Base-by-base conservation (phyloP, 2,329 filamentous ascomycete species). In the Raffaelea deltoideospora region DNA sequence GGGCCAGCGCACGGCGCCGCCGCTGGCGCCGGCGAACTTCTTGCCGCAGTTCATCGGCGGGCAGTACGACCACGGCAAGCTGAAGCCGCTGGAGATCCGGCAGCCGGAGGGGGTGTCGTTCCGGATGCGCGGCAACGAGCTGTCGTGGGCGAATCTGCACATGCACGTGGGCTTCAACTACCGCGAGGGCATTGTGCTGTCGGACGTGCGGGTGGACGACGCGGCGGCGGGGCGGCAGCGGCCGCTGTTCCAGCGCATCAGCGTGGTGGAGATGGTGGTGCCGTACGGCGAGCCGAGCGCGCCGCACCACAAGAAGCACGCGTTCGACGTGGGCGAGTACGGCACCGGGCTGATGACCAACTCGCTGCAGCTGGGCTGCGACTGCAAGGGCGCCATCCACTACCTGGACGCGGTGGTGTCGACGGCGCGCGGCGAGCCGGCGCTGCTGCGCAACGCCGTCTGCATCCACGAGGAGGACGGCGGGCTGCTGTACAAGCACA, bases 131-230 rank as follows among this genome's bases (percentile, higher is more conserved):
- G 83, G 83, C 2, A 65, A 85, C 11, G 72, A 73, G 34, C 68
- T 94, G 33, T 73, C 76, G 45, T 95, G 87, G 87, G 85, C 92
- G 55, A 93, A 90, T 51, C 94, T 84, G 80, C 88, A 74, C 48
- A 73, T 94, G 45, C 87, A 94, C 55, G 74, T 95, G 41, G 87
- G 87, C 17, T 95, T 94, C 69, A 94, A 93, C 64, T 90, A 93
- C 61, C 73, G 83, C 20, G 87, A 95, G 58, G 87, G 87, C 18
- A 80, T 94, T 46, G 81, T 94, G 3, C 64, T 95, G 7, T 90
- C 82, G 54, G 85, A 94, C 59, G 86, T 94, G 53, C 83, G 78
- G 2, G 93, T 80, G 60, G 87, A 85, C 47, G 87, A 45, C 35
- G 36, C 41, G 22, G 21, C 93, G 56, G 83, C 83, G 55, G 77